Evolutionary conservation across 2,329 filamentous ascomycete species (phyloP).

Genomic region (Tricladium varicosporioides): DNA sequence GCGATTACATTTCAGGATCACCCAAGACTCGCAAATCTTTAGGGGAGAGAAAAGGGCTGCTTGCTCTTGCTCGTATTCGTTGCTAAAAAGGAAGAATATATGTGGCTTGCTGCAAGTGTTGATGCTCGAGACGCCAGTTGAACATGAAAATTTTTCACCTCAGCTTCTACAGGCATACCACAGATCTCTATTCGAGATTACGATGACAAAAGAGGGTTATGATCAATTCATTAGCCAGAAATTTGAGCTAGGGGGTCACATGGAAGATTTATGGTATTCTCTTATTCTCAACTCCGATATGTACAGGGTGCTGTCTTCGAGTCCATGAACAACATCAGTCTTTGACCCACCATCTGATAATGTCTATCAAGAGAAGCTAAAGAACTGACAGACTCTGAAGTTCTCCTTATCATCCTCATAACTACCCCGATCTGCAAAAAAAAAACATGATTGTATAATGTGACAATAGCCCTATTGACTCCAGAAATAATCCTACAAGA

Average conservation of each 20-base stretch:
- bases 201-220: too few relatives aligned
- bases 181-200: too few relatives aligned
- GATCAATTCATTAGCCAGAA: too few relatives aligned
- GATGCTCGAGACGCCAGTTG: neutral
- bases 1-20: too few relatives aligned
- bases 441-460: neutral
- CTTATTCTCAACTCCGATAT: neutral
- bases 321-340: neutral
- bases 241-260: neutral
- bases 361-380: neutral
- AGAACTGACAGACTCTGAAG: neutral
- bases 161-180: too few relatives aligned
- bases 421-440: neutral
- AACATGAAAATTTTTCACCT: too few relatives aligned
- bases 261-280: neutral
- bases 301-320: neutral
- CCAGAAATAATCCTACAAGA: constrained; percentile 2
- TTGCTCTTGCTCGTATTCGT: neutral
- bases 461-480: neutral
- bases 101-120: neutral
- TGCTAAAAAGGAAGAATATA: neutral
- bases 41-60: too few relatives aligned
- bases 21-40: too few relatives aligned
- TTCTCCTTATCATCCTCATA: neutral
- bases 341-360: neutral